These are phyloP conservation scores for Diaporthe citri DNA, from an alignment of 2,329 filamentous ascomycete species.

Conservation along the genomic window DNA sequence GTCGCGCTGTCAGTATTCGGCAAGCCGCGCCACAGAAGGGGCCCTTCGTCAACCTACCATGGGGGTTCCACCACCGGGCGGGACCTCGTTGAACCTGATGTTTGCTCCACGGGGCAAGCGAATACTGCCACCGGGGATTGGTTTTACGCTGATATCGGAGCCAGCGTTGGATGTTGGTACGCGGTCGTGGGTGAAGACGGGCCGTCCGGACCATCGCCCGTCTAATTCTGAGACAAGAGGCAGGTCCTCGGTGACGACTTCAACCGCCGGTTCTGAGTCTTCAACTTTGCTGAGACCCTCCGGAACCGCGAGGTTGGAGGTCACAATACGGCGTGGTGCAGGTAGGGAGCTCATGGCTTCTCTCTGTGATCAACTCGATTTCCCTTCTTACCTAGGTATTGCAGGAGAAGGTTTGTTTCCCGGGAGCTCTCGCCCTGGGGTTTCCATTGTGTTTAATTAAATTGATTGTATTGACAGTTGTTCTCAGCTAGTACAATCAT, in stretches of 20 bases:
- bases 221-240: neutral
- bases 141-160: neutral
- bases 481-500: neutral
- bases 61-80: neutral
- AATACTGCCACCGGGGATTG: neutral
- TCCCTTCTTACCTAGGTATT: neutral
- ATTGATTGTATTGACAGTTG: neutral
- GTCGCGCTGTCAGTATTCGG: neutral
- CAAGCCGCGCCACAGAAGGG: neutral
- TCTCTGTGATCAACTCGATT: neutral
- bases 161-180: slow-evolving; percentile 1
- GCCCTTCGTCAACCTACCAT: neutral
- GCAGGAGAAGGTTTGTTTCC: neutral
- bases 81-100: neutral
- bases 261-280: neutral
- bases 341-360: neutral
- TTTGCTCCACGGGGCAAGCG: neutral
- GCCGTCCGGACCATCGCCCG: neutral
- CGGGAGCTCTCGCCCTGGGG: neutral
- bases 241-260: neutral
- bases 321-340: slow-evolving; percentile 6
- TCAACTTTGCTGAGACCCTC: neutral
- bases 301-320: neutral
- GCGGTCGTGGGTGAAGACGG: neutral
- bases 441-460: neutral